Conservation (phyloP, 306 rosid species). For the Cucurbita pepo region DNA sequence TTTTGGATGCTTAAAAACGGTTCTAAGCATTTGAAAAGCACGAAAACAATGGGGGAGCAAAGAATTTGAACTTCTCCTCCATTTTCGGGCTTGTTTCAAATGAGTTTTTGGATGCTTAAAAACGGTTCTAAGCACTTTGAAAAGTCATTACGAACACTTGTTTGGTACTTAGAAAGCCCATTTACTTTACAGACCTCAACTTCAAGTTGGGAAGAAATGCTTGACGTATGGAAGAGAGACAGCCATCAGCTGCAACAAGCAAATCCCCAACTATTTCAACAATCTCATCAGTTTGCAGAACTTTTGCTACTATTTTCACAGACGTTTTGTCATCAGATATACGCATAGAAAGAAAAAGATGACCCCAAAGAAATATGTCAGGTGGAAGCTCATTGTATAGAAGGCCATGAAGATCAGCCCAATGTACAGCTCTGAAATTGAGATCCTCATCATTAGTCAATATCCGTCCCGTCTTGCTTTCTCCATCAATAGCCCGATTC, state of each 20-base stretch:
- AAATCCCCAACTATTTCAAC: conserved; percentile 47
- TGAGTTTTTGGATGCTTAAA: no score
- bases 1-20: no score
- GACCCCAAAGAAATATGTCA: conserved; percentile 54
- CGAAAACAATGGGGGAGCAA: neutral
- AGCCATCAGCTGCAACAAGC: conserved; percentile 84
- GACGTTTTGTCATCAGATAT: conserved; percentile 27
- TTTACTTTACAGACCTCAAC: conserved; percentile 28
- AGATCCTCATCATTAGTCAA: conserved; percentile 53
- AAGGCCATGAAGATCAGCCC: conserved; percentile 78
- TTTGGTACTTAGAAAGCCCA: no score
- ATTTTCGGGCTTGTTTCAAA: neutral
- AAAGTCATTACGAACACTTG: neutral
- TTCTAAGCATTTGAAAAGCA: neutral
- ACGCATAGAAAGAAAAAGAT: conserved; percentile 37
- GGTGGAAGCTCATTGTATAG: conserved; percentile 38
- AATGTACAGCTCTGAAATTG: conserved; percentile 63
- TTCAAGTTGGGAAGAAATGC: conserved; percentile 42
- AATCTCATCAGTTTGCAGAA: conserved; percentile 30
- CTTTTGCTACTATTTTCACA: conserved; percentile 33
- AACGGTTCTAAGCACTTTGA: no score
- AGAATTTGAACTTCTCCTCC: neutral
- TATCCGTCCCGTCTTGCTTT: conserved; percentile 26
- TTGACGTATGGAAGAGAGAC: conserved; percentile 55
- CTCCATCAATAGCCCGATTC: conserved; percentile 53